phyloP scores from a whole-genome alignment of 257 asterid species.

The Perilla frutescens region DNA sequence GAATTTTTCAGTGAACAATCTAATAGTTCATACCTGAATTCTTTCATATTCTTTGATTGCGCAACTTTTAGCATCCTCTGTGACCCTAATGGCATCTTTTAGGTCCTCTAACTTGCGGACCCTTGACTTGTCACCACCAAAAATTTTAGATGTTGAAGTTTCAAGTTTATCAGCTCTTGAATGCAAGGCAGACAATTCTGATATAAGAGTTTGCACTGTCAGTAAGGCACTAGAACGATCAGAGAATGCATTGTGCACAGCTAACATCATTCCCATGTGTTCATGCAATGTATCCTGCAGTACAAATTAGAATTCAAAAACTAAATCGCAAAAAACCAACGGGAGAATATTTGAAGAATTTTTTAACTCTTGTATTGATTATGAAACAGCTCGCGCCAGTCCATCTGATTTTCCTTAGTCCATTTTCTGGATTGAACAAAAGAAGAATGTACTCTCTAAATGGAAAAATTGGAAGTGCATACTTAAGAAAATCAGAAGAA shows the following conservation, averaged over 20 bases:
- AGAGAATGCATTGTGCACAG: slow-evolving; percentile 78
- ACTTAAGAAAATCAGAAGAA: slow-evolving; percentile 16
- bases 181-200: slow-evolving; percentile 85
- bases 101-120: slow-evolving; percentile 72
- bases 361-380: slow-evolving; percentile 1
- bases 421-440: slow-evolving; percentile 19
- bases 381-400: slow-evolving; percentile 24
- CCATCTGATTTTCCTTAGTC: slow-evolving; percentile 6
- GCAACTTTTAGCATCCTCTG: slow-evolving; percentile 86
- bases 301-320: slow-evolving; percentile 24
- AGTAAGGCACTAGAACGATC: slow-evolving; percentile 95
- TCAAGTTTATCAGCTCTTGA: slow-evolving; percentile 84
- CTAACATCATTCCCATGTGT: slow-evolving; percentile 88
- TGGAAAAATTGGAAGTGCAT: slow-evolving; percentile 2
- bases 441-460: background rate
- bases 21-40: slow-evolving; percentile 69
- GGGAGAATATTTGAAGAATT: background rate
- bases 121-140: slow-evolving; percentile 88
- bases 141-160: slow-evolving; percentile 69
- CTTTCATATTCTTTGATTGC: slow-evolving; percentile 87
- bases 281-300: slow-evolving; percentile 86
- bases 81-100: slow-evolving; percentile 75
- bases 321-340: background rate
- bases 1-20: slow-evolving; percentile 13
- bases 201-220: slow-evolving; percentile 91